Base-by-base conservation (phyloP, 345 rosid genomes). In the Bruguiera gymnorhiza region DNA sequence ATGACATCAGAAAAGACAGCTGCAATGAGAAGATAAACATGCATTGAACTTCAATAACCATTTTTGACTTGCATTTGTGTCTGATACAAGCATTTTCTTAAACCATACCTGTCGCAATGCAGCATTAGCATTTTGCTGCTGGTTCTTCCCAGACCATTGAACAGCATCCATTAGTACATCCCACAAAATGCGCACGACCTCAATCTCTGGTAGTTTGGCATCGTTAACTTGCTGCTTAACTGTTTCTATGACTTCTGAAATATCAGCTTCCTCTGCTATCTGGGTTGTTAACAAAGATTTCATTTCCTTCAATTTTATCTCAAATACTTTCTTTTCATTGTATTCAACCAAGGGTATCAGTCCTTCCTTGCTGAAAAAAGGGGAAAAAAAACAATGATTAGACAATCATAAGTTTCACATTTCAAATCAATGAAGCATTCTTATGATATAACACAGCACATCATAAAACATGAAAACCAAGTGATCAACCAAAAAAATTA, bases 141-240 rank as follows among this genome's bases (percentile, higher is more conserved):
- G 98, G 83, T 90, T 96, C 90, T 90, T 92, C 62, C 99, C 98
- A 73, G 98, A 92, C 97, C 98, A 92, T 76, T 90, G 99, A 69
- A 96, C 97, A 73, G 97, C 99, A 84, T 92, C 99, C 98, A 90
- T 96, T 65, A 96, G 62, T 32, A 88, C 88, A 87, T 96, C 97
- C 99, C 99, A 96, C 68, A 90, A 73, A 63, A 89, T 87, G 63
- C 96, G 81, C 66, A 96, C 86, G 31, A 89, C 79, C 82, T 96
- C 98, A 62, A 78, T 66, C 32, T 92, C 96, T 7, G 85, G 98
- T 46, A 95, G 81, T 63, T 88, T 87, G 62, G 96, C 97, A 72
- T 96, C 99, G 71, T 80, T 84, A 37, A 90, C 89, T 58, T 77
- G 87, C 55, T 90, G 97, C 76, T 92, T 95, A 73, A 90, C 94